These are phyloP conservation scores for Corinectria fuckeliana DNA, from an alignment of 2,329 filamentous ascomycete species.

Conservation along the genomic window DNA sequence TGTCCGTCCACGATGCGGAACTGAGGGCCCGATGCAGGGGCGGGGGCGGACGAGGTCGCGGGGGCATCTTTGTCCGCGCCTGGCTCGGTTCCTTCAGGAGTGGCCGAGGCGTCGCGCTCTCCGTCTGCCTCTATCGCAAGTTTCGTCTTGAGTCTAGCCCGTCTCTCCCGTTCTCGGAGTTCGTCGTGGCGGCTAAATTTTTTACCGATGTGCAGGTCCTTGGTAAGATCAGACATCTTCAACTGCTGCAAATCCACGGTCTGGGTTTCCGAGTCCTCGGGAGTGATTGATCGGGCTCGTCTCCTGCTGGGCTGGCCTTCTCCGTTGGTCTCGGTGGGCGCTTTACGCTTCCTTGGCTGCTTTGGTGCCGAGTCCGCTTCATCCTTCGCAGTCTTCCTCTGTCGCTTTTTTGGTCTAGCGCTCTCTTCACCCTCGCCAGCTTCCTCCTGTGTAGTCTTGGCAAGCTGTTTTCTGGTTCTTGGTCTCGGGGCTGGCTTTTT, in stretches of 20 bases:
- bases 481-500: slow-evolving; percentile 24
- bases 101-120: slow-evolving; percentile 31
- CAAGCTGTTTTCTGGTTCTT: slow-evolving; percentile 26
- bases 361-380: slow-evolving; percentile 24
- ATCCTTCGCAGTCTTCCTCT: slow-evolving; percentile 40
- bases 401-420: slow-evolving; percentile 43
- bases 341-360: slow-evolving; percentile 39
- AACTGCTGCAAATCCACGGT: slow-evolving; percentile 70
- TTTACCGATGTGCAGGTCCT: slow-evolving; percentile 73
- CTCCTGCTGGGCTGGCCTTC: slow-evolving; percentile 39
- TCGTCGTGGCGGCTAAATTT: slow-evolving; percentile 77
- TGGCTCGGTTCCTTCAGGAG: slow-evolving; percentile 26
- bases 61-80: slow-evolving; percentile 33
- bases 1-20: slow-evolving; percentile 74
- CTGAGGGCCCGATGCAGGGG: slow-evolving; percentile 53
- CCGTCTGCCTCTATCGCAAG: slow-evolving; percentile 36
- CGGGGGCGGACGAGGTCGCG: slow-evolving; percentile 32
- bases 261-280: slow-evolving; percentile 67
- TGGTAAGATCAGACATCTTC: slow-evolving; percentile 76
- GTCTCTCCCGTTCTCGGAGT: slow-evolving; percentile 70
- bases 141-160: slow-evolving; percentile 44
- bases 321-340: slow-evolving; percentile 31
- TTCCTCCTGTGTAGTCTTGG: slow-evolving; percentile 20
- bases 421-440: slow-evolving; percentile 24
- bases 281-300: slow-evolving; percentile 58